A percentile compares a stretch with the other conserved stretches of the same genome.
Conservation (phyloP, 345 rosid genomes). For the Ricinus communis region DNA sequence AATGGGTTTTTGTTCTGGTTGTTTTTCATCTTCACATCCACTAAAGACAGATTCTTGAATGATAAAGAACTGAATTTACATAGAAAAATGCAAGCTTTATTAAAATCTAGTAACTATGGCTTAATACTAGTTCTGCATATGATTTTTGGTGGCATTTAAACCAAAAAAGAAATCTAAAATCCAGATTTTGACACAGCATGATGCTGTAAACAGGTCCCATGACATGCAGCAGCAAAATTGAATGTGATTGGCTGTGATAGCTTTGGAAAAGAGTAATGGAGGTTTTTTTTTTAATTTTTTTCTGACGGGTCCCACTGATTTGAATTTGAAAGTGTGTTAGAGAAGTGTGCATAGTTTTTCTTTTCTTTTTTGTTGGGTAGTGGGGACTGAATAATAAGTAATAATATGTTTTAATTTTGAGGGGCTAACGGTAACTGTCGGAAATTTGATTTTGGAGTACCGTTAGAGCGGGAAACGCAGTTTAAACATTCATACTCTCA, state of each 20-base stretch:
- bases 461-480: too few species aligned
- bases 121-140: too few species aligned
- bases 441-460: too few species aligned
- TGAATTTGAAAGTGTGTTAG: constrained; percentile 21
- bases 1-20: neutral
- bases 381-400: too few species aligned
- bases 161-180: neutral
- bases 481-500: too few species aligned
- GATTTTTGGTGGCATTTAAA: too few species aligned
- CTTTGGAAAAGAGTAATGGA: constrained; percentile 1
- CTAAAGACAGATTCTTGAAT: neutral
- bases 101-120: neutral
- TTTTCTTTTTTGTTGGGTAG: neutral
- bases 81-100: neutral
- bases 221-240: too few species aligned
- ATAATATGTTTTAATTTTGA: too few species aligned
- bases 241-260: neutral
- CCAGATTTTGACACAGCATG: neutral
- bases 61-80: neutral
- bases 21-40: neutral
- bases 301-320: constrained; percentile 4
- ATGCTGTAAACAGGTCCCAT: too few species aligned
- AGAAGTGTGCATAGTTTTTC: constrained; percentile 6
- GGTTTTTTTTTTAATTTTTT: neutral
- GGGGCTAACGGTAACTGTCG: too few species aligned